A percentile compares a stretch with the other conserved stretches of the same genome.
Conservation (phyloP, 2,329 filamentous ascomycete species). For the Apiospora hydei region DNA sequence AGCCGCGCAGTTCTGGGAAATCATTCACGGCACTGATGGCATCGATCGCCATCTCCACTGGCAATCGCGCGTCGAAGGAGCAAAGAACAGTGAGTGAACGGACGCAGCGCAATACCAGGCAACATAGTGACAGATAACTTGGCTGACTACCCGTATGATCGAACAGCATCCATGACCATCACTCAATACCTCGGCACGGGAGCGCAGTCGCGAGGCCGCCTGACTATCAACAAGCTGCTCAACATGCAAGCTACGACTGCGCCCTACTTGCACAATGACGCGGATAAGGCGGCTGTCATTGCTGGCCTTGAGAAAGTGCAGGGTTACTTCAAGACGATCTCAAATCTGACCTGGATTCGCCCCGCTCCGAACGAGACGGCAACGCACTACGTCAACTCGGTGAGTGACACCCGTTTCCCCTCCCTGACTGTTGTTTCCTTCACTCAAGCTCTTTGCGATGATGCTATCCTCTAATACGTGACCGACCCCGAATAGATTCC, state of each 20-base stretch:
- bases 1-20: conserved; percentile 56
- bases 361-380: conserved; percentile 59
- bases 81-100: conserved; percentile 31
- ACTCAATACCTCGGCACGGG: conserved; percentile 69
- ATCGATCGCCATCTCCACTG: conserved; percentile 69
- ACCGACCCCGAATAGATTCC: conserved; percentile 35
- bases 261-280: conserved; percentile 63
- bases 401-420: conserved; percentile 29
- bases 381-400: conserved; percentile 59
- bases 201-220: conserved; percentile 62
- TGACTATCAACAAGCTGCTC: conserved; percentile 64
- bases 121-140: too few species aligned
- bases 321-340: conserved; percentile 58
- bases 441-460: not conserved
- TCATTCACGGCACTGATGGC: conserved; percentile 61
- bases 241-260: conserved; percentile 62
- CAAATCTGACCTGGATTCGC: conserved; percentile 61
- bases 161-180: conserved; percentile 54
- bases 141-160: too few species aligned
- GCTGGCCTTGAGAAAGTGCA: conserved; percentile 66
- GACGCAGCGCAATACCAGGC: too few species aligned
- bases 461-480: conserved; percentile 23
- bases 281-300: conserved; percentile 66
- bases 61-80: conserved; percentile 66
- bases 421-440: not conserved